phyloP scores from a whole-genome alignment of 2,329 filamentous ascomycete genomes.

The Xylariaceae sp. region DNA sequence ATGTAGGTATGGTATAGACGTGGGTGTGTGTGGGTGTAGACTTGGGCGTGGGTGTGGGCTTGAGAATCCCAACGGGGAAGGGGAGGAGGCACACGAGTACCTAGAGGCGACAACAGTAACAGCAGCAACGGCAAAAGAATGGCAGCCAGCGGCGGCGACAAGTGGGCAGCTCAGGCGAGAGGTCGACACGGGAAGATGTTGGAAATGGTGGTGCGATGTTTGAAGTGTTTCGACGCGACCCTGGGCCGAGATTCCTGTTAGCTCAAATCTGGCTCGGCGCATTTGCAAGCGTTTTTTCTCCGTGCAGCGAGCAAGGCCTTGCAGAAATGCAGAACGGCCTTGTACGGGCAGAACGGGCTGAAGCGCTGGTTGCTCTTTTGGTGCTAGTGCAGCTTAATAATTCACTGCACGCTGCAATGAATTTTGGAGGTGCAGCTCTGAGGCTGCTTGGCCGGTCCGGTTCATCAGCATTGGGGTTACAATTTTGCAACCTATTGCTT shows the following conservation, averaged over 20 bases:
- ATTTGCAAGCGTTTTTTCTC: constrained; percentile 27
- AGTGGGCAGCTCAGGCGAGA: too few species aligned
- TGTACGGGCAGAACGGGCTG: too few species aligned
- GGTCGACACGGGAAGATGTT: constrained; percentile 4
- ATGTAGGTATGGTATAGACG: too few species aligned
- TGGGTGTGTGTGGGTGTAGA: constrained; percentile 4
- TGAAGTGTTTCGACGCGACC: constrained; percentile 31
- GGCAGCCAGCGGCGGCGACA: too few species aligned
- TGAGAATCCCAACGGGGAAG: constrained; percentile 14
- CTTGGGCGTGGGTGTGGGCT: constrained; percentile 8
- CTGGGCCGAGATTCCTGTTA: constrained; percentile 32
- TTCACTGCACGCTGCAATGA: constrained; percentile 19
- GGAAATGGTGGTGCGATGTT: constrained; percentile 28
- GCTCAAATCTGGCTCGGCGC: constrained; percentile 25
- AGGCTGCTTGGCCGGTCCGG: constrained; percentile 26
- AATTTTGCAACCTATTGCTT: constrained; percentile 2
- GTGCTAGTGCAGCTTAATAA: constrained; percentile 23
- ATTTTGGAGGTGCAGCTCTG: constrained; percentile 24
- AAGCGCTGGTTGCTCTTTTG: constrained; percentile 22
- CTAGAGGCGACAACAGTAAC: not conserved
- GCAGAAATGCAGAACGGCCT: too few species aligned
- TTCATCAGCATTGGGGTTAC: constrained; percentile 15
- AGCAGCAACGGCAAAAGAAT: constrained; percentile 1
- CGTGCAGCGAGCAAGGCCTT: constrained; percentile 8
- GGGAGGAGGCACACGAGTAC: constrained; percentile 12